Evolutionary conservation across 2,329 filamentous ascomycete genomes (phyloP).

Genomic region (Diaporthe destruens): DNA sequence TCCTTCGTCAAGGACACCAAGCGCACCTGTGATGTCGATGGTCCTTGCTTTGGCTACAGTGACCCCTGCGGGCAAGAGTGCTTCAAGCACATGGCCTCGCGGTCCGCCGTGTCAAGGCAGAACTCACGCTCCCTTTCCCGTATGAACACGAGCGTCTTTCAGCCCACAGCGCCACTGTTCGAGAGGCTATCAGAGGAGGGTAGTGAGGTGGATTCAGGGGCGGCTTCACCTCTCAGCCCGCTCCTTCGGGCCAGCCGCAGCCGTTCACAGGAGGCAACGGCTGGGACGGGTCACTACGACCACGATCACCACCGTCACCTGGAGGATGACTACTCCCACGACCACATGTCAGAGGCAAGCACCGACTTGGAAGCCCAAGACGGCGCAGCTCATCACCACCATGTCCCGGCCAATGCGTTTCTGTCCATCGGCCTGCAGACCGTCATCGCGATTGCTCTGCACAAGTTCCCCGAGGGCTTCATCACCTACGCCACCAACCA

Average conservation of each 20-base stretch:
- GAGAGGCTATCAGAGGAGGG: conserved; percentile 50
- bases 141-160: conserved; percentile 45
- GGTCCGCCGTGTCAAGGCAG: conserved; percentile 52
- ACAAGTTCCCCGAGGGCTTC: conserved; percentile 91
- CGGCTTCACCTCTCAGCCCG: conserved; percentile 36
- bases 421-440: conserved; percentile 96
- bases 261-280: conserved; percentile 27
- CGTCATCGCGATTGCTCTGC: conserved; percentile 91
- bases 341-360: conserved; percentile 49
- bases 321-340: conserved; percentile 44
- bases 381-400: conserved; percentile 78
- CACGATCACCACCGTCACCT: conserved; percentile 35
- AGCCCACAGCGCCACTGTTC: conserved; percentile 53
- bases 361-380: conserved; percentile 60
- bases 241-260: conserved; percentile 6
- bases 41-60: conserved; percentile 73
- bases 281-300: not conserved
- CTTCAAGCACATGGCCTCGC: conserved; percentile 67
- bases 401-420: conserved; percentile 94
- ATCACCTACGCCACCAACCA: conserved; percentile 98
- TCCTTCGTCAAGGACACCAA: conserved; percentile 77
- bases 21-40: conserved; percentile 70
- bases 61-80: conserved; percentile 76
- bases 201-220: conserved; percentile 37
- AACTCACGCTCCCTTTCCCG: conserved; percentile 51